Percentiles rank a stretch among this genome's conserved stretches.
These are phyloP conservation scores for Coriolopsis trogii DNA, from an alignment of 1,284 basidiomycete genomes.

Conservation along the genomic window DNA sequence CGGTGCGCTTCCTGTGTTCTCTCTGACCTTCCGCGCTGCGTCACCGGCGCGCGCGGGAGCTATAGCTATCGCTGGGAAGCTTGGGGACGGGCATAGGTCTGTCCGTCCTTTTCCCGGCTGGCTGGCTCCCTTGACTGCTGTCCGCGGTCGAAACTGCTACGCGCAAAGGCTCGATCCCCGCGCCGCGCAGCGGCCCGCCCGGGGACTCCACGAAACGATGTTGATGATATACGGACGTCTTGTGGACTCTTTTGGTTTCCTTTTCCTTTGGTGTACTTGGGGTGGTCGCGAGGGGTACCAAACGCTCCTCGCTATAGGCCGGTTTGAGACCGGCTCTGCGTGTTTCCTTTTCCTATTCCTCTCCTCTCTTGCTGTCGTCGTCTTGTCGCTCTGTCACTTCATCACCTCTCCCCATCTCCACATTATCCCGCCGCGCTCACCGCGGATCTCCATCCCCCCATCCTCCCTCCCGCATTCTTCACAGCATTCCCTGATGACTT, in stretches of 20 bases:
- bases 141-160: too few species aligned
- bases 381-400: conserved; percentile 13
- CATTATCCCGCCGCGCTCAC: not conserved
- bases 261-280: conserved; percentile 20
- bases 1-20: too few species aligned
- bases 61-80: too few species aligned
- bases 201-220: not conserved
- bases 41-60: too few species aligned
- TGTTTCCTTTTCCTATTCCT: not conserved
- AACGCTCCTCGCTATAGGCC: not conserved
- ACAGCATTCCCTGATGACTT: conserved; percentile 22
- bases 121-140: too few species aligned
- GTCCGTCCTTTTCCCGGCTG: too few species aligned
- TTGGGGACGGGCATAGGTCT: too few species aligned
- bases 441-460: not conserved
- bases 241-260: conserved; percentile 18
- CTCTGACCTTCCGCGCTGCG: too few species aligned
- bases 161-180: too few species aligned
- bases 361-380: conserved; percentile 7
- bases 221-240: conserved; percentile 23
- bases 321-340: conserved; percentile 20
- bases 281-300: conserved; percentile 7
- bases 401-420: conserved; percentile 10
- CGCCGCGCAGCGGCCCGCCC: not conserved
- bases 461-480: conserved; percentile 5